A percentile compares a stretch with the other conserved stretches of the same genome.
phyloP scores from a whole-genome alignment of 148 eudicot species.

The Rhododendron molle region DNA sequence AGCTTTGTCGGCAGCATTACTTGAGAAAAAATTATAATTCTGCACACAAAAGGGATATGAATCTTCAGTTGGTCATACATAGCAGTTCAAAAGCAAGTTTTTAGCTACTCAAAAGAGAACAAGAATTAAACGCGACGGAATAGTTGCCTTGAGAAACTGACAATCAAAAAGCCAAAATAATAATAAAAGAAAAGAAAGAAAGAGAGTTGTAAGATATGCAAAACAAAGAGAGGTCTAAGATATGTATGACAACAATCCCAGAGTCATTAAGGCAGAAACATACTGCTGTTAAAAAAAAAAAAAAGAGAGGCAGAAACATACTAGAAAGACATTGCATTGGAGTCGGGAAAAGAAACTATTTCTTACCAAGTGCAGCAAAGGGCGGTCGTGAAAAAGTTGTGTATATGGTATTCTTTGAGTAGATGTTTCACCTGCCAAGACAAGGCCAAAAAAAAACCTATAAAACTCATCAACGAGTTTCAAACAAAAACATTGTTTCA shows the following conservation, averaged over 20 bases:
- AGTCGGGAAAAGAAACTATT: neutral
- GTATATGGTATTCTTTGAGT: conserved; percentile 6
- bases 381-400: conserved; percentile 8
- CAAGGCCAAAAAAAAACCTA: neutral
- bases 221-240: neutral
- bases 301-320: neutral
- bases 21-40: conserved; percentile 14
- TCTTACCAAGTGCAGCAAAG: conserved; percentile 19
- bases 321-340: neutral
- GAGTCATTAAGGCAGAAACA: neutral
- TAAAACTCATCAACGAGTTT: neutral
- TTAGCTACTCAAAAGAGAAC: neutral
- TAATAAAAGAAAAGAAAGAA: neutral
- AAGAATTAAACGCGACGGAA: neutral
- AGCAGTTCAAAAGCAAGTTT: conserved; percentile 1
- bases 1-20: conserved; percentile 17
- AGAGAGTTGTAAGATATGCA: neutral
- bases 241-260: neutral
- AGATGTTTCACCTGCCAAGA: conserved; percentile 15
- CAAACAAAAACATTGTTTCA: neutral
- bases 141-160: neutral
- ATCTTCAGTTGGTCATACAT: neutral
- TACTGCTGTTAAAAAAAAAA: neutral
- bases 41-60: conserved; percentile 3
- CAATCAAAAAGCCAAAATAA: neutral